These are phyloP conservation scores for Cladosporium sphaerospermum DNA, from an alignment of 2,329 filamentous ascomycete species.

Conservation along the genomic window DNA sequence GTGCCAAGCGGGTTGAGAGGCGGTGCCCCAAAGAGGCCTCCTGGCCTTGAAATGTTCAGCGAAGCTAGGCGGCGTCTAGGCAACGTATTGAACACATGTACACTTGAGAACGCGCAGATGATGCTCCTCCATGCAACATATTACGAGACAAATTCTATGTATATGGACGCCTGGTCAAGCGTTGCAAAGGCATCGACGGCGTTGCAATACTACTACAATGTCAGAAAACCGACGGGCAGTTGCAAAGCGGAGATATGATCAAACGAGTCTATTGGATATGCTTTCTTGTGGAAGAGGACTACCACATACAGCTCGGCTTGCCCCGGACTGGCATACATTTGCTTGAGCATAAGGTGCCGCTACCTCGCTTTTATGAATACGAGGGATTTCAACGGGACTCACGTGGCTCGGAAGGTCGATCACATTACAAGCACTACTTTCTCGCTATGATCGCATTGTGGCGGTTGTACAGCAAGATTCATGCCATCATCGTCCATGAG, in stretches of 20 bases:
- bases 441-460: not conserved
- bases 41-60: conserved; percentile 55
- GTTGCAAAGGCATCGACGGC: conserved; percentile 51
- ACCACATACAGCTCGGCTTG: conserved; percentile 54
- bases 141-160: conserved; percentile 19
- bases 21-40: conserved; percentile 45
- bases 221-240: conserved; percentile 40
- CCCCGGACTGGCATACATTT: conserved; percentile 50
- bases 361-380: conserved; percentile 33
- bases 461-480: not conserved
- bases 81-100: conserved; percentile 50
- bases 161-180: conserved; percentile 56
- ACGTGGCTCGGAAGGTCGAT: not conserved
- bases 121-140: conserved; percentile 46
- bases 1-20: conserved; percentile 49
- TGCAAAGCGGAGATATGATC: conserved; percentile 44
- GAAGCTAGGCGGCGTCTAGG: conserved; percentile 55
- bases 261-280: conserved; percentile 53
- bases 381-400: not conserved
- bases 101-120: conserved; percentile 54
- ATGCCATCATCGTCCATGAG: not conserved
- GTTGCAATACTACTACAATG: conserved; percentile 52
- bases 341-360: conserved; percentile 46
- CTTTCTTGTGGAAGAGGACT: conserved; percentile 42
- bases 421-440: not conserved